These are phyloP conservation scores for Kuraishia hungarica DNA, from an alignment of 805 yeast genomes.

Conservation along the genomic window DNA sequence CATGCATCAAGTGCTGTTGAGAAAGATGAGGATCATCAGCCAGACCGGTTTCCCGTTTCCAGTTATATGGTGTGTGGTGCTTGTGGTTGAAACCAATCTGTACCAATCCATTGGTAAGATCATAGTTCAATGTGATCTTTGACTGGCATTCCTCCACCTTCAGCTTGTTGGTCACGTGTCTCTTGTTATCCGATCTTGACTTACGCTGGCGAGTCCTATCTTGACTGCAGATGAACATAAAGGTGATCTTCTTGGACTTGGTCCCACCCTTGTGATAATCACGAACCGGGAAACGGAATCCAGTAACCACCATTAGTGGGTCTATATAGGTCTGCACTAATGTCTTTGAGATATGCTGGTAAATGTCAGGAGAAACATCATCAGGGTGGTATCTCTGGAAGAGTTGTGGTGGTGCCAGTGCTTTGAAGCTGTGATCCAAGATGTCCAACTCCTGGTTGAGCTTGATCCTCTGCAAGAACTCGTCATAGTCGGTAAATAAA, in stretches of 20 bases:
- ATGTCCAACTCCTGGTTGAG: constrained; percentile 26
- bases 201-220: constrained; percentile 32
- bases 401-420: constrained; percentile 19
- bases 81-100: constrained; percentile 29
- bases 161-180: constrained; percentile 28
- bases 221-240: constrained; percentile 37
- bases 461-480: constrained; percentile 24
- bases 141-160: constrained; percentile 33
- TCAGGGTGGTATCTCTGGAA: constrained; percentile 25
- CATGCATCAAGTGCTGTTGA: not conserved
- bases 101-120: constrained; percentile 26
- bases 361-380: constrained; percentile 22
- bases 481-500: constrained; percentile 23
- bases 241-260: constrained; percentile 29
- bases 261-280: constrained; percentile 36
- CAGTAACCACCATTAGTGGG: constrained; percentile 32
- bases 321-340: constrained; percentile 26
- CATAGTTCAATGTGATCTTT: constrained; percentile 28
- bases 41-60: constrained; percentile 17
- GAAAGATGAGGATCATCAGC: not conserved
- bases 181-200: constrained; percentile 29
- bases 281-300: constrained; percentile 33
- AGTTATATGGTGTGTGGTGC: constrained; percentile 28
- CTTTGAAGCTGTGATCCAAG: constrained; percentile 25
- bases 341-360: constrained; percentile 24